A percentile compares a stretch with the other conserved stretches of the same genome.
These are phyloP conservation scores for Corylus avellana DNA, from an alignment of 306 rosid genomes.

Conservation along the genomic window DNA sequence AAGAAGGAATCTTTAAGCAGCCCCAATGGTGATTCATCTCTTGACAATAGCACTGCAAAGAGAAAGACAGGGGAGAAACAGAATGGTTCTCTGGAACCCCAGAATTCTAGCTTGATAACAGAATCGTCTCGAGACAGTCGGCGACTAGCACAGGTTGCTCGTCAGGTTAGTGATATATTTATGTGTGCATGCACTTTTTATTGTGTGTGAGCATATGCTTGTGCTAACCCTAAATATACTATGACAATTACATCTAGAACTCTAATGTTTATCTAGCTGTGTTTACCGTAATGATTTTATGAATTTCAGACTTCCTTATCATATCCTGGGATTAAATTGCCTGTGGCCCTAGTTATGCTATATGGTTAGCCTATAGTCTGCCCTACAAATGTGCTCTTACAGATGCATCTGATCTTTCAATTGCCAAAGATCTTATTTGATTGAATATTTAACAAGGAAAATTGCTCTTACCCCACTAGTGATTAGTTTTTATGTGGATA, in stretches of 20 bases:
- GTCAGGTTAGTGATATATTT: conserved; percentile 60
- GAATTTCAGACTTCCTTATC: conserved; percentile 4
- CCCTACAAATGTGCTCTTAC: neutral
- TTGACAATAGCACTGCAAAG: conserved; percentile 40
- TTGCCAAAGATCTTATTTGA: neutral
- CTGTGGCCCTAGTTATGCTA: neutral
- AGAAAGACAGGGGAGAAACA: conserved; percentile 46
- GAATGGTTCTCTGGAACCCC: conserved; percentile 48
- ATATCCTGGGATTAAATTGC: neutral
- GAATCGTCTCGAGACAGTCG: conserved; percentile 63
- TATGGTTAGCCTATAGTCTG: neutral
- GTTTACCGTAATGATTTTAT: neutral
- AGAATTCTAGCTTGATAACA: conserved; percentile 46
- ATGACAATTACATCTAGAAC: neutral
- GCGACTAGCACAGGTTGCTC: conserved; percentile 69
- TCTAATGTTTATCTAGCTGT: neutral
- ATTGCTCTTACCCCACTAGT: neutral
- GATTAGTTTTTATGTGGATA: neutral
- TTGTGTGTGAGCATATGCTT: conserved; percentile 17
- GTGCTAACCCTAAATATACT: conserved; percentile 13
- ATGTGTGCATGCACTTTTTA: conserved; percentile 23
- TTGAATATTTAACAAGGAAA: neutral
- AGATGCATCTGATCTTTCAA: neutral
- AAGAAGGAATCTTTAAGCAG: conserved; percentile 62
- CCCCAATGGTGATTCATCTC: conserved; percentile 41